Evolutionary conservation across 192 early-diverging fungal genomes (phyloP).

Genomic region (Diversispora epigaea): DNA sequence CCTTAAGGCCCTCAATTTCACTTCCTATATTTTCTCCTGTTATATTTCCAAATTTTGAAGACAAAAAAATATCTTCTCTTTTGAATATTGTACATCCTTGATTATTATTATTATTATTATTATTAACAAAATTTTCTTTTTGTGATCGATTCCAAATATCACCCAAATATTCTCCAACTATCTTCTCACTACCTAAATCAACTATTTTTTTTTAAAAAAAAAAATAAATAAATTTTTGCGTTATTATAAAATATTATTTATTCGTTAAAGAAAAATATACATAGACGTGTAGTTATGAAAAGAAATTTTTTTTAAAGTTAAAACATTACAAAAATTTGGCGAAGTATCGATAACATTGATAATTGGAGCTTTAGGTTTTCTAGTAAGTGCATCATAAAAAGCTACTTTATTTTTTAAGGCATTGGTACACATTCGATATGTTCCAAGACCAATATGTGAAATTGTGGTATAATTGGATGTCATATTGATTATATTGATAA

Average conservation of each 20-base stretch:
- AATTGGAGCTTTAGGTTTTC: slow-evolving; percentile 34
- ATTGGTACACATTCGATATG: slow-evolving; percentile 35
- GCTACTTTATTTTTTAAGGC: slow-evolving; percentile 36
- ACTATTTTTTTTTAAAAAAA: no score
- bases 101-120: slow-evolving; percentile 42
- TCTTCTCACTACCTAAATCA: slow-evolving; percentile 31
- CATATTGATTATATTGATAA: no score
- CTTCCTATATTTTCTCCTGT: no score
- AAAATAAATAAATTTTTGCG: no score
- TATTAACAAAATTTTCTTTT: background rate
- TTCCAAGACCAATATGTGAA: slow-evolving; percentile 40
- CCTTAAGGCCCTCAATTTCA: no score
- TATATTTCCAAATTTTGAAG: no score
- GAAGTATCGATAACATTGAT: slow-evolving; percentile 46
- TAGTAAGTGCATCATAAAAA: slow-evolving; percentile 37
- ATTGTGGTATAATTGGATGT: background rate
- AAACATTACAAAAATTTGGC: slow-evolving; percentile 38
- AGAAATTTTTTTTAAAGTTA: no score
- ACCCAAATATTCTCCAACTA: slow-evolving; percentile 37
- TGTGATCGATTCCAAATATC: no score
- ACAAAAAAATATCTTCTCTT: no score
- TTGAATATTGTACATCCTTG: slow-evolving; percentile 32
- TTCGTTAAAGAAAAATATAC: no score
- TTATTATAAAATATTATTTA: no score
- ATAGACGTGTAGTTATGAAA: no score